phyloP scores from a whole-genome alignment of 2,329 filamentous ascomycete genomes.

The Aaosphaeria pasadenensis region DNA sequence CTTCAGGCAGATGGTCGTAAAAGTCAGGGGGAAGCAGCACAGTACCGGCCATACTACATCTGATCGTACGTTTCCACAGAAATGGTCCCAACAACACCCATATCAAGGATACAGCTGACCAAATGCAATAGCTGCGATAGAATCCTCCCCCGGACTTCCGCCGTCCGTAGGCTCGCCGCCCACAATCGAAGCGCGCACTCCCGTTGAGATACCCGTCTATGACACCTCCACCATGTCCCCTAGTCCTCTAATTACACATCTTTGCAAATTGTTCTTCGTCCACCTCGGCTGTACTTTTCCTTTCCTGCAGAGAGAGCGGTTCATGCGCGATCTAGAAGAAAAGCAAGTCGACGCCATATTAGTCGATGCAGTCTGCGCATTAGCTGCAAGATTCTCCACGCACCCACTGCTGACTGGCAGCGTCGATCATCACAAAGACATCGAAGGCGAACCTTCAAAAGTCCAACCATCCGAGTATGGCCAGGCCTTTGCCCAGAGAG shows the following conservation, averaged over 20 bases:
- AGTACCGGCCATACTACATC: conserved; percentile 59
- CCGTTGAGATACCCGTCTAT: conserved; percentile 62
- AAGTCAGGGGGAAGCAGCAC: conserved; percentile 64
- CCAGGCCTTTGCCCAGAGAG: conserved; percentile 74
- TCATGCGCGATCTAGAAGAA: conserved; percentile 72
- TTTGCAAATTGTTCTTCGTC: conserved; percentile 77
- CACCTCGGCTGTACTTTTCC: conserved; percentile 85
- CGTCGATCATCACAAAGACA: conserved; percentile 44
- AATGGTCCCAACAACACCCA: not conserved
- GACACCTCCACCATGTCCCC: conserved; percentile 71
- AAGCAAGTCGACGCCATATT: conserved; percentile 81
- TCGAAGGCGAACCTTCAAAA: conserved; percentile 14
- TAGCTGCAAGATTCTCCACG: conserved; percentile 76
- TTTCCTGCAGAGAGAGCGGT: conserved; percentile 71
- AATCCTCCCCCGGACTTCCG: conserved; percentile 34
- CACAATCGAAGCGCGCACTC: conserved; percentile 42
- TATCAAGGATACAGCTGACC: not conserved
- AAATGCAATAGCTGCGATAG: conserved; percentile 15
- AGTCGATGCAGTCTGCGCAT: conserved; percentile 79
- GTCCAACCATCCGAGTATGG: conserved; percentile 63
- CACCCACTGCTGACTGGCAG: conserved; percentile 51
- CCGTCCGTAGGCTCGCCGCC: conserved; percentile 25
- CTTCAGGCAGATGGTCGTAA: conserved; percentile 89
- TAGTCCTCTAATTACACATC: conserved; percentile 69
- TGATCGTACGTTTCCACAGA: conserved; percentile 28